Conservation (phyloP, 129 eudicot species). For the Centrapalus pauciflorus region DNA sequence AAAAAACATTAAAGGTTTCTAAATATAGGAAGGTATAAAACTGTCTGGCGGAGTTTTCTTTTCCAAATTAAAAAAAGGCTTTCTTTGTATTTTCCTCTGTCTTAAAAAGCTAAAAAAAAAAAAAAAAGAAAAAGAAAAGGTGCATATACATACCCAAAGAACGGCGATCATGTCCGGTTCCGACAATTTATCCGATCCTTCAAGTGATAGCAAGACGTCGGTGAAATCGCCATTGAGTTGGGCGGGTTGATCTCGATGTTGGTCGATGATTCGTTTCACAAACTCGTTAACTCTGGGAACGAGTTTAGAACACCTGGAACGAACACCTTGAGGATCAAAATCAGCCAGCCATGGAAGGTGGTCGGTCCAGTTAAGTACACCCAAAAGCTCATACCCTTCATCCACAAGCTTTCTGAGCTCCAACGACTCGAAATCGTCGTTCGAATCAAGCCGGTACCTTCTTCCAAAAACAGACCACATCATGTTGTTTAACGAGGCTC, state of each 20-base stretch:
- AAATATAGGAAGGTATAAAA: slow-evolving; percentile 8
- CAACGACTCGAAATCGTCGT: slow-evolving; percentile 29
- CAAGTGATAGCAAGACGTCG: slow-evolving; percentile 71
- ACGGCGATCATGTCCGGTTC: slow-evolving; percentile 92
- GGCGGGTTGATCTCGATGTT: slow-evolving; percentile 39
- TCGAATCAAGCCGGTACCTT: slow-evolving; percentile 28
- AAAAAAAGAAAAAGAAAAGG: not conserved
- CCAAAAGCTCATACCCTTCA: slow-evolving; percentile 81
- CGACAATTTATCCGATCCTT: slow-evolving; percentile 56
- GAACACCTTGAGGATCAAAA: slow-evolving; percentile 62
- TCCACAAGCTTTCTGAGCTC: slow-evolving; percentile 65
- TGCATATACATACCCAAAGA: slow-evolving; percentile 67
- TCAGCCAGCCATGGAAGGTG: slow-evolving; percentile 73
- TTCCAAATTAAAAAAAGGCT: slow-evolving; percentile 22
- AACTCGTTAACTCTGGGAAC: slow-evolving; percentile 71
- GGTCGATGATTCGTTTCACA: slow-evolving; percentile 55
- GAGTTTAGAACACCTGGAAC: slow-evolving; percentile 62
- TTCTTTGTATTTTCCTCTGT: slow-evolving; percentile 17
- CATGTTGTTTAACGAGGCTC: slow-evolving; percentile 77
- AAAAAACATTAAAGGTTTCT: slow-evolving; percentile 2
- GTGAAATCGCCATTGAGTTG: slow-evolving; percentile 47
- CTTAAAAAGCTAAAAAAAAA: not conserved
- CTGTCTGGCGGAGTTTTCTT: not conserved
- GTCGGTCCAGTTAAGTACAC: slow-evolving; percentile 73
- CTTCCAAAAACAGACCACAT: slow-evolving; percentile 88